phyloP scores from a whole-genome alignment of 768 basidiomycete species.

The Tricholoma flavovirens region DNA sequence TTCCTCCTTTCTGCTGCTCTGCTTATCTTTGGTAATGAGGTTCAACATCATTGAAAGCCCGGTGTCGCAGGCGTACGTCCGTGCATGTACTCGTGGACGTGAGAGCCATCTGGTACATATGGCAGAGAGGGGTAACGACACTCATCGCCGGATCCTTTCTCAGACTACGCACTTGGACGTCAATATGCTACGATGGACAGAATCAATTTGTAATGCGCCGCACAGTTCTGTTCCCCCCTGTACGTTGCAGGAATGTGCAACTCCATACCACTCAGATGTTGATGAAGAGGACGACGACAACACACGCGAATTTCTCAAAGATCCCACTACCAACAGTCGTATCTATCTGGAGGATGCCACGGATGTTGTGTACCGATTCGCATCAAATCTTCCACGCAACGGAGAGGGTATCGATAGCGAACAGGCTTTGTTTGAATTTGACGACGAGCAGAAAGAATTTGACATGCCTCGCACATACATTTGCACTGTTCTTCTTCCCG shows the following conservation, averaged over 20 bases:
- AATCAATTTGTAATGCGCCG: conserved; percentile 32
- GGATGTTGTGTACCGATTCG: conserved; percentile 49
- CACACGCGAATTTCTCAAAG: conserved; percentile 39
- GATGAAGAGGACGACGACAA: conserved; percentile 41
- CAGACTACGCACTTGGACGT: conserved; percentile 34
- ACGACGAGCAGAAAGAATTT: conserved; percentile 28
- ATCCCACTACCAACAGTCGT: conserved; percentile 57
- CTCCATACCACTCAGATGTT: conserved; percentile 45
- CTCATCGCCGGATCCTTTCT: conserved; percentile 48
- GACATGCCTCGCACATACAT: conserved; percentile 24
- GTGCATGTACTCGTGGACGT: conserved; percentile 39
- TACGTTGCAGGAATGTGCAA: conserved; percentile 31
- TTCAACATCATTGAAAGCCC: conserved; percentile 61
- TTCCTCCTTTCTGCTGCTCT: neutral
- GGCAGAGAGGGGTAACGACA: conserved; percentile 52
- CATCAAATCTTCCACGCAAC: conserved; percentile 17
- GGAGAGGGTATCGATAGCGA: conserved; percentile 9
- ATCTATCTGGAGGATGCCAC: conserved; percentile 57
- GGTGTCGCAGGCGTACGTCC: conserved; percentile 51
- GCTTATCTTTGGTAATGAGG: conserved; percentile 25
- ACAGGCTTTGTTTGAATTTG: conserved; percentile 34
- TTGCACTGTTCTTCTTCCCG: conserved; percentile 46
- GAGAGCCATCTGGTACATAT: conserved; percentile 57
- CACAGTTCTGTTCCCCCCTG: conserved; percentile 41
- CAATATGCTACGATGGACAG: conserved; percentile 44